Evolutionary conservation across 169 alveolate species (phyloP).

Genomic region (Theileria orientalis): DNA sequence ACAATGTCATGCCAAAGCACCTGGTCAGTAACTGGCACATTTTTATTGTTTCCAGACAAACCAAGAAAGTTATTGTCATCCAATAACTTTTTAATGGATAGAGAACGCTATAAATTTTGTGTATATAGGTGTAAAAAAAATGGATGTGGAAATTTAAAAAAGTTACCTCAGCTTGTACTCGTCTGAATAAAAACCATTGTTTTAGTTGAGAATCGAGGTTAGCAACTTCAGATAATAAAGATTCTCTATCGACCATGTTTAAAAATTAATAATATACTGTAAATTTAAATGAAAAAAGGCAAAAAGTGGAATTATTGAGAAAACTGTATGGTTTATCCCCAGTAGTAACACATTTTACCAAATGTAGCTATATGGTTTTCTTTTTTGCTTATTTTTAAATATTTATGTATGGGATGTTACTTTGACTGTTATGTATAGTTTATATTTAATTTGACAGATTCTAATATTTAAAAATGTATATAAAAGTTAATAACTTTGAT

Average conservation of each 20-base stretch:
- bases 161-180: conserved; percentile 74
- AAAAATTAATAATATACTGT: too few relatives aligned
- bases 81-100: conserved; percentile 66
- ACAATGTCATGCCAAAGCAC: conserved; percentile 76
- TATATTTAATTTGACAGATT: too few relatives aligned
- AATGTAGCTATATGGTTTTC: too few relatives aligned
- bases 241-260: conserved; percentile 43
- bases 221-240: conserved; percentile 65
- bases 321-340: neutral
- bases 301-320: neutral
- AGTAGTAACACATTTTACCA: neutral
- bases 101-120: conserved; percentile 38
- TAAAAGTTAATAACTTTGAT: too few relatives aligned
- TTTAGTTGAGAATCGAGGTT: conserved; percentile 69
- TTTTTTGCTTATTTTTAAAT: too few relatives aligned
- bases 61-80: conserved; percentile 75
- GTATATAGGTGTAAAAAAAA: neutral
- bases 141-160: neutral
- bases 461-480: too few relatives aligned
- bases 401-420: too few relatives aligned
- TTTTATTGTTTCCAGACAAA: conserved; percentile 60
- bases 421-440: too few relatives aligned
- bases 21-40: conserved; percentile 61
- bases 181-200: conserved; percentile 75
- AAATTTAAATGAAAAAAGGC: neutral